Percentiles rank a stretch among this genome's conserved stretches.
Evolutionary conservation across 2,329 filamentous ascomycete genomes (phyloP).

Genomic region (Fusarium devonianum): DNA sequence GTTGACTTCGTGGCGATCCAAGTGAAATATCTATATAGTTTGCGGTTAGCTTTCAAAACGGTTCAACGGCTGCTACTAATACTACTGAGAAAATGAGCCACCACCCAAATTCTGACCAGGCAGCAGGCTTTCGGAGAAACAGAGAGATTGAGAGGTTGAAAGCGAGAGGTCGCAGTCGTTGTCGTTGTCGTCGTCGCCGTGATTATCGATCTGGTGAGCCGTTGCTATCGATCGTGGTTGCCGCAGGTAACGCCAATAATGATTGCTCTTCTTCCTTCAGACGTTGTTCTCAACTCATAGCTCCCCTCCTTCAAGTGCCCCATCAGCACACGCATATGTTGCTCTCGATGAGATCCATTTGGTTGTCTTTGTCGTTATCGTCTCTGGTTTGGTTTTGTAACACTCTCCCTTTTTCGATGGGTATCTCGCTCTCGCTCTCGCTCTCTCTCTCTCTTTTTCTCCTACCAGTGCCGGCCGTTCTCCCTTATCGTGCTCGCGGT

Average conservation of each 20-base stretch:
- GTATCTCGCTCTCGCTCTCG: too few relatives aligned
- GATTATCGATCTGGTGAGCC: background rate
- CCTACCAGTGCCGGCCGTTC: background rate
- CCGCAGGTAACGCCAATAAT: background rate
- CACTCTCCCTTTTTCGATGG: too few relatives aligned
- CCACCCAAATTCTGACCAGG: background rate
- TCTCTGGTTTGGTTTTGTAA: background rate
- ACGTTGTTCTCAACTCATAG: too few relatives aligned
- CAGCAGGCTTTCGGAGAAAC: slow-evolving; percentile 2
- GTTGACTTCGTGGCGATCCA: slow-evolving; percentile 20
- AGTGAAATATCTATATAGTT: slow-evolving; percentile 25
- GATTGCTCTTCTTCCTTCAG: too few relatives aligned
- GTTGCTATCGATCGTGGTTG: background rate
- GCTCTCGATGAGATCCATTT: background rate
- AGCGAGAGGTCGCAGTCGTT: background rate
- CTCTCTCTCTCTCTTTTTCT: background rate
- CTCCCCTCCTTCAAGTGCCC: background rate
- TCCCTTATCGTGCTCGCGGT: background rate
- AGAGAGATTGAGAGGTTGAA: background rate
- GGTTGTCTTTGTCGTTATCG: background rate
- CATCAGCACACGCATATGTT: background rate
- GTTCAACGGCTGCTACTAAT: slow-evolving; percentile 9
- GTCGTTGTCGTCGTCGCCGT: background rate
- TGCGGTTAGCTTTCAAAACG: slow-evolving; percentile 25
- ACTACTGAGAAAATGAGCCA: too few relatives aligned